phyloP scores from a whole-genome alignment of 2,329 filamentous ascomycete genomes.

The Zasmidium citrigriseum region DNA sequence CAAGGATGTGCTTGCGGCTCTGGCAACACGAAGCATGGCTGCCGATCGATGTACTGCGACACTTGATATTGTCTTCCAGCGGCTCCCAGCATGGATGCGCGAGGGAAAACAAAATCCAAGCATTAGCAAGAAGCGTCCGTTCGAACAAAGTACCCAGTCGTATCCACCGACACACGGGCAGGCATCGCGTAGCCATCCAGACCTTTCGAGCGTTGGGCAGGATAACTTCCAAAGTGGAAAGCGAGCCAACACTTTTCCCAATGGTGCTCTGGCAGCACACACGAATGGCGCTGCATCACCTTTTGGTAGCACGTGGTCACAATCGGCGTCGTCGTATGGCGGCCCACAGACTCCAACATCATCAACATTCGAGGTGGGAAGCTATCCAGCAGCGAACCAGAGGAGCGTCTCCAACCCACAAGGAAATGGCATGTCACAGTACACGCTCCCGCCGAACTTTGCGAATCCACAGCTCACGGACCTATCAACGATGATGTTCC shows the following conservation, averaged over 20 bases:
- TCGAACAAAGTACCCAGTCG: slow-evolving; percentile 20
- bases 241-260: slow-evolving; percentile 32
- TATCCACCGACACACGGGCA: slow-evolving; percentile 12
- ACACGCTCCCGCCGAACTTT: slow-evolving; percentile 29
- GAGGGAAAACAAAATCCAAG: slow-evolving; percentile 45
- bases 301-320: slow-evolving; percentile 24
- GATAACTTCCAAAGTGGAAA: slow-evolving; percentile 11
- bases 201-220: slow-evolving; percentile 24
- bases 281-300: slow-evolving; percentile 15
- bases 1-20: slow-evolving; percentile 74
- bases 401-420: slow-evolving; percentile 22
- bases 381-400: slow-evolving; percentile 14
- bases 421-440: slow-evolving; percentile 20
- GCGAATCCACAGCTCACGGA: slow-evolving; percentile 60
- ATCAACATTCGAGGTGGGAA: slow-evolving; percentile 22
- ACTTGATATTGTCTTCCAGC: slow-evolving; percentile 78
- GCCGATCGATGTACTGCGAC: slow-evolving; percentile 82
- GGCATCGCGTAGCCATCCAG: slow-evolving; percentile 31
- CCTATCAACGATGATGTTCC: slow-evolving; percentile 78
- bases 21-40: slow-evolving; percentile 82
- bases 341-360: slow-evolving; percentile 29
- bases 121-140: slow-evolving; percentile 52
- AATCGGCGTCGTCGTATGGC: slow-evolving; percentile 24
- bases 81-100: slow-evolving; percentile 64
- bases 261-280: slow-evolving; percentile 12